phyloP scores from a whole-genome alignment of 2,329 filamentous ascomycete species.

The Aspergillus tamarii region DNA sequence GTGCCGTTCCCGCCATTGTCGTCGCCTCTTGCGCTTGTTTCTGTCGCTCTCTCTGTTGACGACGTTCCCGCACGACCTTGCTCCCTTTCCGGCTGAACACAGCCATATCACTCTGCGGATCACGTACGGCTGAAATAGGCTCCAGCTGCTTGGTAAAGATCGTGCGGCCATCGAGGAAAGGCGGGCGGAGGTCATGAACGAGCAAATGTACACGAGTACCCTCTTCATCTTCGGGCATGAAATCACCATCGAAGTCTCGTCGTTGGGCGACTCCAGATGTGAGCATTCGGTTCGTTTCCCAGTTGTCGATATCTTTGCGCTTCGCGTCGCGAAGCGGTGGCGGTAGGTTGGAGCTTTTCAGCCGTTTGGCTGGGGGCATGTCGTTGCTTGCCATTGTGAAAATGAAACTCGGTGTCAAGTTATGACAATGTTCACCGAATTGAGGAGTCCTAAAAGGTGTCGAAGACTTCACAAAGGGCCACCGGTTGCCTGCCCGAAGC shows the following conservation, averaged over 20 bases:
- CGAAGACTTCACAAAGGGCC: conserved; percentile 1
- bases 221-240: conserved; percentile 84
- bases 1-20: conserved; percentile 83
- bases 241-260: conserved; percentile 77
- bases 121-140: conserved; percentile 87
- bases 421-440: background rate
- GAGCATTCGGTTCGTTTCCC: conserved; percentile 98
- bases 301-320: conserved; percentile 93
- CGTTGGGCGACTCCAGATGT: conserved; percentile 94
- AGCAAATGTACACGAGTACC: conserved; percentile 85
- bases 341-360: conserved; percentile 41
- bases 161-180: conserved; percentile 90
- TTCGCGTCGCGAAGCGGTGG: conserved; percentile 54
- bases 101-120: conserved; percentile 97
- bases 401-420: background rate
- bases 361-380: conserved; percentile 43
- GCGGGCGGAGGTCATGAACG: conserved; percentile 90
- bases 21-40: conserved; percentile 95
- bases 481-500: conserved; percentile 7
- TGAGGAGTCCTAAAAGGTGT: background rate
- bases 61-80: conserved; percentile 84
- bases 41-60: conserved; percentile 90
- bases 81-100: conserved; percentile 96
- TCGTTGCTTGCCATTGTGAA: conserved; percentile 39
- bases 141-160: conserved; percentile 98